Percentiles rank a stretch among this genome's conserved stretches.
These are phyloP conservation scores for Penicillium verrucosum DNA, from an alignment of 2,329 filamentous ascomycete species.

Conservation along the genomic window DNA sequence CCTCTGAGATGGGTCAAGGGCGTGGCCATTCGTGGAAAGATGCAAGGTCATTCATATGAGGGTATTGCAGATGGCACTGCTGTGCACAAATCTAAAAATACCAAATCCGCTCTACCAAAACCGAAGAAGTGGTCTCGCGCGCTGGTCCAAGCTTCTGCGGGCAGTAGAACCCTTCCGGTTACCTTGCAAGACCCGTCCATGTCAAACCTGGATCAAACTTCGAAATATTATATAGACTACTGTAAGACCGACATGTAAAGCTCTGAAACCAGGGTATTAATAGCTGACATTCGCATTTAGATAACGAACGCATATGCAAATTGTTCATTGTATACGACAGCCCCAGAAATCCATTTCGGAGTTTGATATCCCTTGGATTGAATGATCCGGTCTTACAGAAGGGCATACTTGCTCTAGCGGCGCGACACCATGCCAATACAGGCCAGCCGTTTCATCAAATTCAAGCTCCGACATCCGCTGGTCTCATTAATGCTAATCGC, in stretches of 20 bases:
- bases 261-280: not conserved
- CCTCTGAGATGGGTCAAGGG: conserved; percentile 38
- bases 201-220: conserved; percentile 17
- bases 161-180: not conserved
- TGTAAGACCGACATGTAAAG: not conserved
- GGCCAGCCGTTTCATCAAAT: conserved; percentile 23
- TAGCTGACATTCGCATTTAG: conserved; percentile 13
- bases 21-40: conserved; percentile 34
- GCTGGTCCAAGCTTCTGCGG: not conserved
- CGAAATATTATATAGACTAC: conserved; percentile 6
- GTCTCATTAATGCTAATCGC: conserved; percentile 19
- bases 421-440: conserved; percentile 33
- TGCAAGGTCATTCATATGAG: conserved; percentile 26
- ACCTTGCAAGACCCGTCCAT: conserved; percentile 1
- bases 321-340: conserved; percentile 37
- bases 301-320: conserved; percentile 36
- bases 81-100: not conserved
- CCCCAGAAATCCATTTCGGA: conserved; percentile 33
- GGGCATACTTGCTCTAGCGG: conserved; percentile 33
- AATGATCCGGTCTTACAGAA: conserved; percentile 29
- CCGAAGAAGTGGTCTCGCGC: not conserved
- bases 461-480: conserved; percentile 5
- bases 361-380: conserved; percentile 31
- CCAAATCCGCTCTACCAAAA: not conserved
- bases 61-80: not conserved